These are phyloP conservation scores for Fusarium beomiforme DNA, from an alignment of 2,329 filamentous ascomycete species.

Conservation along the genomic window DNA sequence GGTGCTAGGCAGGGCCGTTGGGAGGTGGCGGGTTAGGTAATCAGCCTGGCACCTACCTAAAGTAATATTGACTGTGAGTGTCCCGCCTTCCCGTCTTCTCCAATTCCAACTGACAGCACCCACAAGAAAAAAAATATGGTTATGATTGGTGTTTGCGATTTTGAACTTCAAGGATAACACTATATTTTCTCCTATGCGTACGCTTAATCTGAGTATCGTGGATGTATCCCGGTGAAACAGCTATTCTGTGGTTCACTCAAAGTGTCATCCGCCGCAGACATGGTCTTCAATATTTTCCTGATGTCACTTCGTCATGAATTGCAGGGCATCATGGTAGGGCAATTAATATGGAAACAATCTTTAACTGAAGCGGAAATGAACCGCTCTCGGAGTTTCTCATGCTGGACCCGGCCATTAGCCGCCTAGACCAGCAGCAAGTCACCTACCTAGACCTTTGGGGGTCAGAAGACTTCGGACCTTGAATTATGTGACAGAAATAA, in stretches of 20 bases:
- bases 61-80: neutral
- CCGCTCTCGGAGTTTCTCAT: conserved; percentile 6
- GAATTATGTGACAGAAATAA: too few relatives aligned
- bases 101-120: conserved; percentile 15
- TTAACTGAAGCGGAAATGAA: conserved; percentile 25
- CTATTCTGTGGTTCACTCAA: neutral
- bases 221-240: neutral
- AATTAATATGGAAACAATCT: conserved; percentile 16
- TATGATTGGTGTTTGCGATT: neutral
- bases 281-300: conserved; percentile 3
- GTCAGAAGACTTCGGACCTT: too few relatives aligned
- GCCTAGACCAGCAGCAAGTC: neutral
- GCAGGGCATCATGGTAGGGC: conserved; percentile 22
- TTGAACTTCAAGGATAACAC: neutral
- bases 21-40: conserved; percentile 25
- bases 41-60: neutral
- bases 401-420: conserved; percentile 11
- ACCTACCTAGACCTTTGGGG: too few relatives aligned
- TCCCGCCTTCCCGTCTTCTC: neutral
- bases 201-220: neutral
- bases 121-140: neutral
- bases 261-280: neutral
- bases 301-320: conserved; percentile 20
- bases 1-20: conserved; percentile 39
- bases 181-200: neutral